These are phyloP conservation scores for Quercus lobata DNA, from an alignment of 331 rosid genomes.

Conservation along the genomic window DNA sequence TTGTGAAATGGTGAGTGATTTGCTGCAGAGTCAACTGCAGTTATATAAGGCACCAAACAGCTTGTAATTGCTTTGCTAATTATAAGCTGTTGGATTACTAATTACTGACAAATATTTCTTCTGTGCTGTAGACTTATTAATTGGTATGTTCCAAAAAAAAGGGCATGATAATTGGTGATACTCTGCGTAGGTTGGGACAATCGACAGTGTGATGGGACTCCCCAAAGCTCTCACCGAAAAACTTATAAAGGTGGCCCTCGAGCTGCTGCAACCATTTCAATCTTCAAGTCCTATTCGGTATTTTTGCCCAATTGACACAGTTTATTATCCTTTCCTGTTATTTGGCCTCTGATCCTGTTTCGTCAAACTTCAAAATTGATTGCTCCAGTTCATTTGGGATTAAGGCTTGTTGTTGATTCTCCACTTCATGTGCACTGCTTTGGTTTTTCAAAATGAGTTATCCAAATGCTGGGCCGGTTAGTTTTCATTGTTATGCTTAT, in stretches of 20 bases:
- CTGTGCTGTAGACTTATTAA: background rate
- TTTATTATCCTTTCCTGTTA: background rate
- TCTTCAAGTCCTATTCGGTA: conserved; percentile 7
- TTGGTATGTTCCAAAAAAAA: too few relatives aligned
- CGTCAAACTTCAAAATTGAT: background rate
- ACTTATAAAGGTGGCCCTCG: conserved; percentile 65
- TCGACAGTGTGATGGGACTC: conserved; percentile 94
- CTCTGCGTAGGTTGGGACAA: conserved; percentile 77
- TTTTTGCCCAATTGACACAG: conserved; percentile 2
- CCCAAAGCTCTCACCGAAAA: conserved; percentile 75
- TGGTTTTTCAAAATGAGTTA: background rate
- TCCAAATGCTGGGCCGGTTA: background rate
- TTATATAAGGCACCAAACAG: too few relatives aligned
- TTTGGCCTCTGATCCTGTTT: conserved; percentile 1
- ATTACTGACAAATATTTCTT: background rate
- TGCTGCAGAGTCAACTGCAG: too few relatives aligned
- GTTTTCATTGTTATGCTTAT: background rate
- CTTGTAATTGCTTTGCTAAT: too few relatives aligned
- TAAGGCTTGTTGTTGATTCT: background rate
- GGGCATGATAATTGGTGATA: conserved; percentile 5
- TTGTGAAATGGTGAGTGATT: too few relatives aligned
- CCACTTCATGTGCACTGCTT: background rate
- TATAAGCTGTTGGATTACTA: background rate
- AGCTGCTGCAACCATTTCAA: conserved; percentile 22
- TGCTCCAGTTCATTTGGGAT: background rate